Base-by-base conservation (phyloP, 2,329 filamentous ascomycete species). In the Fusarium albidum region DNA sequence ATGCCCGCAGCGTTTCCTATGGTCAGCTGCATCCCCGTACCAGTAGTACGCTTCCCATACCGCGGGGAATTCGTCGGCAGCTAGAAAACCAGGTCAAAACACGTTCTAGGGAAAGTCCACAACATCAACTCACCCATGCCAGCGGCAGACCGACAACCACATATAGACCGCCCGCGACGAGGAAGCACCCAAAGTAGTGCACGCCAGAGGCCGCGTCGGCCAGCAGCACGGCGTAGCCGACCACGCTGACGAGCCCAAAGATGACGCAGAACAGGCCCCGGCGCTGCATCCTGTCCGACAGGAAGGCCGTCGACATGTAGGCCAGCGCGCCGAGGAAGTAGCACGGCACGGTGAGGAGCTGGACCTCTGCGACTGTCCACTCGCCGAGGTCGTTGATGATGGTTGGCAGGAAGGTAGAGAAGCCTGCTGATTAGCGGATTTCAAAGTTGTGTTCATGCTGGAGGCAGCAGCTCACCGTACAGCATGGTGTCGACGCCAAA, bases 401-500 rank as follows among this genome's bases (percentile, higher is more conserved):
- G 5, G 89, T 92, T 0, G 90, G 90, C 37, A 94, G 74, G 68
- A 93, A 93, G 0, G 88, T 92, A 42, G 85, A 88, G 71, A 86
- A 92, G 5, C 89, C 88, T 80, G 18, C 4, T 8, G 7, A 9
- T 59, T n/a, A 58, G 37, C 27, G n/a, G n/a, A n/a, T n/a, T n/a
- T n/a, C n/a, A n/a, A n/a, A n/a, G n/a, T n/a, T n/a, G n/a, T n/a
- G n/a, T n/a, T n/a, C n/a, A n/a, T 44, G 13, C 6, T 18, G 9
- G n/a, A n/a, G 17, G 17, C 1, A 25, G n/a, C 27, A 59, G n/a
- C 69, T 52, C 31, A 74, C 80, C 79, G 66, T 93, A 93, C 0
- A 93, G 78, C 84, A 92, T 89, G 1, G 87, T 90, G 65, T 92
- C 88, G 13, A 82, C 80, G 5, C 89, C 88, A 67, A 92, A 92